Evolutionary conservation across 2,329 filamentous ascomycete genomes (phyloP).

Genomic region (Knufia fluminis): DNA sequence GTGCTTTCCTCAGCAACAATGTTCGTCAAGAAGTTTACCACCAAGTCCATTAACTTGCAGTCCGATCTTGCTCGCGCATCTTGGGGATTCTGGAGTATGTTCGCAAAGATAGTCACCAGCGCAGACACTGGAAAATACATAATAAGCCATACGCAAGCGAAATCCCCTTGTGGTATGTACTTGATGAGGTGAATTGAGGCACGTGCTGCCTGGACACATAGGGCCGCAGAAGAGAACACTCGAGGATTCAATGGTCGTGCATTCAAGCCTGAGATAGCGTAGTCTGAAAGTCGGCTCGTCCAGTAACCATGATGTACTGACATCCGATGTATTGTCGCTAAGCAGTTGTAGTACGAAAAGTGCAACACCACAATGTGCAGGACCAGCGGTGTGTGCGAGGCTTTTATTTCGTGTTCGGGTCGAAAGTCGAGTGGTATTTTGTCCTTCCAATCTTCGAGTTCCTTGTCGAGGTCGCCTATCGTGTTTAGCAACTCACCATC

Average conservation of each 20-base stretch:
- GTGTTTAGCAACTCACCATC: conserved; percentile 90
- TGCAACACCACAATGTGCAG: conserved; percentile 90
- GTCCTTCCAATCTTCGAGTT: conserved; percentile 94
- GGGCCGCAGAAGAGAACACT: conserved; percentile 84
- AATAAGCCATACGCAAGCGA: conserved; percentile 91
- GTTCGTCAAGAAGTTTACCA: conserved; percentile 84
- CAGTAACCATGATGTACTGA: conserved; percentile 96
- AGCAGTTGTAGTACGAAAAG: conserved; percentile 94
- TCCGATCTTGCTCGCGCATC: conserved; percentile 83
- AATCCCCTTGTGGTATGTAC: conserved; percentile 92
- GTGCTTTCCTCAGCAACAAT: conserved; percentile 84
- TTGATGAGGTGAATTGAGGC: conserved; percentile 90
- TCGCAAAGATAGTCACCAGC: conserved; percentile 88
- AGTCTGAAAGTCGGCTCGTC: conserved; percentile 91
- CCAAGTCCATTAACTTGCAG: conserved; percentile 80
- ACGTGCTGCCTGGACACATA: conserved; percentile 86
- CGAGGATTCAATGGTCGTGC: conserved; percentile 82
- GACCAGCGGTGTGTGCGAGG: conserved; percentile 84
- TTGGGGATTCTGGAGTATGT: conserved; percentile 89
- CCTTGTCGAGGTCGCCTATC: conserved; percentile 84
- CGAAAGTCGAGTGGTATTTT: conserved; percentile 89
- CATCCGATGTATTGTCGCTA: conserved; percentile 98
- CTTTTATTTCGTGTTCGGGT: conserved; percentile 94
- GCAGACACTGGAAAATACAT: conserved; percentile 95
- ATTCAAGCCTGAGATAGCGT: conserved; percentile 88